Percentiles rank a stretch among this genome's conserved stretches.
phyloP scores from a whole-genome alignment of 208 protist species.

The Leishmania tropica region DNA sequence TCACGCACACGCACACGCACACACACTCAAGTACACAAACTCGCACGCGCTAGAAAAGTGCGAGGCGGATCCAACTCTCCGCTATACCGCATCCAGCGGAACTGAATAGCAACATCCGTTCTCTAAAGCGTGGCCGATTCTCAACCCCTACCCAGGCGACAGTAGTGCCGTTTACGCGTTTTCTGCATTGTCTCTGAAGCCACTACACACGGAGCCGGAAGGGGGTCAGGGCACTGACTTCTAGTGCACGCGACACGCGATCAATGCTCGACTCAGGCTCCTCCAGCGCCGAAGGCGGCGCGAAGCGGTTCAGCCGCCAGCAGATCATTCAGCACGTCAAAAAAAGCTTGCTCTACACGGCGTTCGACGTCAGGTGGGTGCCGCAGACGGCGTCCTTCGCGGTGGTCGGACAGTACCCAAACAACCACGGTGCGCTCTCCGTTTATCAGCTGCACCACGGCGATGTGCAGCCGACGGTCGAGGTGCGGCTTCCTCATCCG shows the following conservation, averaged over 20 bases:
- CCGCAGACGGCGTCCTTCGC: constrained; percentile 80
- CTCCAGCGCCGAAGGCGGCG: constrained; percentile 30
- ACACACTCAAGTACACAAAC: neutral
- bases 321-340: constrained; percentile 93
- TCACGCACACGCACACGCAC: neutral
- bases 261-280: constrained; percentile 33
- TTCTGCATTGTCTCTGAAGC: neutral
- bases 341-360: constrained; percentile 90
- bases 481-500: constrained; percentile 58
- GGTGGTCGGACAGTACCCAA: constrained; percentile 87
- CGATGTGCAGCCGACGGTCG: constrained; percentile 61
- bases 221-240: neutral
- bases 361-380: constrained; percentile 92
- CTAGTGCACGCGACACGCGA: neutral
- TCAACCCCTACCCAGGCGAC: neutral
- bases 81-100: neutral
- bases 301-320: constrained; percentile 67
- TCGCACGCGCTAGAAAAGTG: neutral
- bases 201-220: neutral
- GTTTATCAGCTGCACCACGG: constrained; percentile 84
- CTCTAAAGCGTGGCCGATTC: neutral
- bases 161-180: neutral
- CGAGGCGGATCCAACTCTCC: neutral
- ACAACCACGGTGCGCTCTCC: constrained; percentile 80
- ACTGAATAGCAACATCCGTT: neutral